These are phyloP conservation scores for Acer saccharum DNA, from an alignment of 345 rosid genomes.

Conservation along the genomic window DNA sequence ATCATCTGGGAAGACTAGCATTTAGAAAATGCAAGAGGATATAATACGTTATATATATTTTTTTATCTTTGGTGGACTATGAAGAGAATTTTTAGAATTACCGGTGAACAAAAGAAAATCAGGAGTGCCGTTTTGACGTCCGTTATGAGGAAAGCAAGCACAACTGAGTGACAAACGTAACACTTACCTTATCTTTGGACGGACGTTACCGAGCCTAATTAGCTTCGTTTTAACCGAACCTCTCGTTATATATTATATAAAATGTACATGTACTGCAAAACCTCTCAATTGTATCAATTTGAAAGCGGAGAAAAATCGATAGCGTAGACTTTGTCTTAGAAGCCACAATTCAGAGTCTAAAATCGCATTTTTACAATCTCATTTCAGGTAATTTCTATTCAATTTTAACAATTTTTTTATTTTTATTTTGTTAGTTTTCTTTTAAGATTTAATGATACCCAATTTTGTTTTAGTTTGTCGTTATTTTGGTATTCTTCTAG, in stretches of 20 bases:
- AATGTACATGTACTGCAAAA: neutral
- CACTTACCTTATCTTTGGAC: constrained; percentile 2
- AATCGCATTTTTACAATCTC: neutral
- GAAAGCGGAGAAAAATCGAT: neutral
- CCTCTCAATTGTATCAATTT: constrained; percentile 1
- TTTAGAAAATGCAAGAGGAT: no score
- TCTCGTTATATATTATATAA: neutral
- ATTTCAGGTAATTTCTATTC: constrained; percentile 1
- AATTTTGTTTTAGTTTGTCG: neutral
- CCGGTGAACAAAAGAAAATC: neutral
- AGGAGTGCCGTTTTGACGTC: neutral
- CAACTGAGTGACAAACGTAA: neutral
- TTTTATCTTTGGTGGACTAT: no score
- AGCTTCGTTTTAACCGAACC: constrained; percentile 12
- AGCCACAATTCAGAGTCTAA: neutral
- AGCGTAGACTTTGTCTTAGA: constrained; percentile 3
- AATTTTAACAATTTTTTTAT: neutral
- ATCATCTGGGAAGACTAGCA: no score
- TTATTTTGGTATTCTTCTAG: neutral
- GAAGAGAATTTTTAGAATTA: no score
- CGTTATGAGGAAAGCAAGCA: constrained; percentile 7
- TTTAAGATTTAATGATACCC: neutral
- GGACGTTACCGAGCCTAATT: constrained; percentile 15
- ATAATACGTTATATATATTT: no score
- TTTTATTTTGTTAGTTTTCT: neutral